A percentile compares a stretch with the other conserved stretches of the same genome.
Conservation (phyloP, 2,329 filamentous ascomycete species). For the Paraconiothyrium brasiliense region DNA sequence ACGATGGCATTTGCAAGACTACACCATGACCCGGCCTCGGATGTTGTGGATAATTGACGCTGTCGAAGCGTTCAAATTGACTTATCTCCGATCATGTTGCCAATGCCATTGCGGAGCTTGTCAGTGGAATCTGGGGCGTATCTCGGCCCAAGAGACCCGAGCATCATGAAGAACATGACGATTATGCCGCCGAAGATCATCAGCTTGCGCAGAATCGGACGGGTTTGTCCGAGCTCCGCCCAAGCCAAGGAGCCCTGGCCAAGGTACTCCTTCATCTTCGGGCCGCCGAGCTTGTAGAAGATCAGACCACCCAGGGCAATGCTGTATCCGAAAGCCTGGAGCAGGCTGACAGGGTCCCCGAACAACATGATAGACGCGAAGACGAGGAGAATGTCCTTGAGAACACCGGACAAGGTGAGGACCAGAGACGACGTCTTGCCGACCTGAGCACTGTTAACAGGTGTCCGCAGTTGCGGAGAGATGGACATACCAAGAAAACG, state of each 20-base stretch:
- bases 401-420: slow-evolving; percentile 85
- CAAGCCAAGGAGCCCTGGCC: slow-evolving; percentile 77
- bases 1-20: not conserved
- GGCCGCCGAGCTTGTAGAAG: slow-evolving; percentile 86
- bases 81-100: slow-evolving; percentile 47
- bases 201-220: slow-evolving; percentile 81
- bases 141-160: slow-evolving; percentile 60
- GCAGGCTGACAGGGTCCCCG: slow-evolving; percentile 75
- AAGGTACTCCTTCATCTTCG: slow-evolving; percentile 83
- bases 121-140: slow-evolving; percentile 49
- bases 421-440: slow-evolving; percentile 88
- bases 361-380: slow-evolving; percentile 82
- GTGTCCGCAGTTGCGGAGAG: not conserved
- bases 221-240: slow-evolving; percentile 83
- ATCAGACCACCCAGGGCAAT: slow-evolving; percentile 81
- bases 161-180: slow-evolving; percentile 73
- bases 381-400: slow-evolving; percentile 88
- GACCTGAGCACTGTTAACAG: slow-evolving; percentile 64
- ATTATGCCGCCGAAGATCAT: slow-evolving; percentile 72
- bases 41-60: slow-evolving; percentile 1
- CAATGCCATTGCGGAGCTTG: slow-evolving; percentile 46
- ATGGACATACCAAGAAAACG: slow-evolving; percentile 77
- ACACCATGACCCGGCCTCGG: not conserved
- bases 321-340: slow-evolving; percentile 85
- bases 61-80: slow-evolving; percentile 22